These are phyloP conservation scores for Symbiodinium natans DNA, from an alignment of 73 alveolate genomes.

Conservation along the genomic window DNA sequence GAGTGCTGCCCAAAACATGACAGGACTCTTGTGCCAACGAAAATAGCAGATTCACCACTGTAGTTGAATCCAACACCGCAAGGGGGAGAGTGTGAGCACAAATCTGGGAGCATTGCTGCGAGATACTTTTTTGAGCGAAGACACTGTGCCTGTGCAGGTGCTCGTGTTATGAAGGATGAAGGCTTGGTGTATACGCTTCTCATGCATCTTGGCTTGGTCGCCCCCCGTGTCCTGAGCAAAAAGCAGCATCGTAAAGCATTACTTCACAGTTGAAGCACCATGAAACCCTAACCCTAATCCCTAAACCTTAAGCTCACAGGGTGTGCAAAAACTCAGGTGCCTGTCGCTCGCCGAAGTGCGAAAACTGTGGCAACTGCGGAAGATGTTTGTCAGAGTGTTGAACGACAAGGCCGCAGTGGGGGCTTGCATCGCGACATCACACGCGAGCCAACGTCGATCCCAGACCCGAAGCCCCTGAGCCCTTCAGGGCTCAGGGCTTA, in stretches of 20 bases:
- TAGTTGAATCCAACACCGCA: too few relatives aligned
- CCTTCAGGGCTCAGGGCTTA: too few relatives aligned
- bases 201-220: constrained; percentile 25
- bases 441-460: too few relatives aligned
- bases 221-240: too few relatives aligned
- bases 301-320: too few relatives aligned
- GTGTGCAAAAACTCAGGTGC: constrained; percentile 56
- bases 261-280: too few relatives aligned
- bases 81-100: too few relatives aligned
- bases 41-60: too few relatives aligned
- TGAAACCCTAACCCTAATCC: too few relatives aligned
- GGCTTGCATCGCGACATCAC: neutral
- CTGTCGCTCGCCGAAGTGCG: constrained; percentile 62
- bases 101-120: neutral
- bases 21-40: neutral
- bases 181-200: constrained; percentile 82
- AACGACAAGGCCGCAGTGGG: constrained; percentile 44
- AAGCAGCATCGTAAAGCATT: too few relatives aligned
- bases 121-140: neutral
- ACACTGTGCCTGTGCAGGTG: neutral
- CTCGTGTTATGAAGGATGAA: constrained; percentile 61
- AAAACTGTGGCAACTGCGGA: constrained; percentile 50
- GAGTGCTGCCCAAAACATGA: neutral
- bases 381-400: constrained; percentile 57
- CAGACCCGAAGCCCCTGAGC: too few relatives aligned